Conservation (phyloP, 495 filamentous ascomycete genomes). For the Neurospora terricola region DNA sequence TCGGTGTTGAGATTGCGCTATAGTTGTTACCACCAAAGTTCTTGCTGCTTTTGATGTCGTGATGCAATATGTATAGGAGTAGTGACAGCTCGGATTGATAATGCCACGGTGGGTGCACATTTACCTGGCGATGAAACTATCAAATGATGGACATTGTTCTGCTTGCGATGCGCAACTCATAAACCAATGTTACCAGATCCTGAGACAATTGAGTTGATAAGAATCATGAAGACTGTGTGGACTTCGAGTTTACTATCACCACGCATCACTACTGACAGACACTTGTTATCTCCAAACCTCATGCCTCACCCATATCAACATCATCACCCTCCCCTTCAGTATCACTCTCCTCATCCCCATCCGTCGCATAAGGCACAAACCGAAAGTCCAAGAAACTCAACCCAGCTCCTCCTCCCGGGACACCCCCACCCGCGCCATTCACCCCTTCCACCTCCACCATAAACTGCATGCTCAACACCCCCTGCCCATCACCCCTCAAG, state of each 20-base stretch:
- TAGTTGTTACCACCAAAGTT: background rate
- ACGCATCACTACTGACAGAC: background rate
- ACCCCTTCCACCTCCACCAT: constrained; percentile 73
- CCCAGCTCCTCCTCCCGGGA: background rate
- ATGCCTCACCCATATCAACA: constrained; percentile 6
- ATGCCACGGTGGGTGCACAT: background rate
- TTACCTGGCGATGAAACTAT: background rate
- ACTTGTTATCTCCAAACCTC: background rate
- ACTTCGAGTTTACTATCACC: background rate
- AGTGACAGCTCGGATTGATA: background rate
- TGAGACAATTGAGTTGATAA: too few relatives aligned
- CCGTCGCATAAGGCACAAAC: constrained; percentile 39
- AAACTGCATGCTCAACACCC: constrained; percentile 89
- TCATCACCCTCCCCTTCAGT: constrained; percentile 11
- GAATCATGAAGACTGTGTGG: too few relatives aligned
- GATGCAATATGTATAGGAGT: background rate
- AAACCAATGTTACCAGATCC: background rate
- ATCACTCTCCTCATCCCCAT: constrained; percentile 27
- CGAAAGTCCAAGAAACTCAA: constrained; percentile 39
- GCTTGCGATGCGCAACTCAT: background rate
- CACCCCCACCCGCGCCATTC: background rate
- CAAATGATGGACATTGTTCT: background rate
- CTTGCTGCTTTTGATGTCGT: background rate
- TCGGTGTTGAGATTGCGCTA: background rate
- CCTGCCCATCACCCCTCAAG: constrained; percentile 74